Evolutionary conservation across 2,329 filamentous ascomycete species (phyloP).

Genomic region (Penicillium aurantiogriseum): DNA sequence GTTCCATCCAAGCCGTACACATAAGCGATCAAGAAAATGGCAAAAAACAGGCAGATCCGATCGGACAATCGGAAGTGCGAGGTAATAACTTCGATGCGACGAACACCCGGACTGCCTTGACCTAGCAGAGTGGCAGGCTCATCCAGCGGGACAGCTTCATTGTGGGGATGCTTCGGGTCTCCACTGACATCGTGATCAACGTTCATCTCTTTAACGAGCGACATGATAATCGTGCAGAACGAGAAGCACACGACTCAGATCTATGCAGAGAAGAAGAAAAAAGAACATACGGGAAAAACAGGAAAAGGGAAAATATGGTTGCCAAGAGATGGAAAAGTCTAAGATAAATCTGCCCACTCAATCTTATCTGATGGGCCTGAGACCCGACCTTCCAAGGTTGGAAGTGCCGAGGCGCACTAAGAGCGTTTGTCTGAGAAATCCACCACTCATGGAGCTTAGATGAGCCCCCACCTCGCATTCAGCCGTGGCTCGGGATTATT

Average conservation of each 20-base stretch:
- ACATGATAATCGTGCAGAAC: background rate
- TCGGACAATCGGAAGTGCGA: conserved; percentile 53
- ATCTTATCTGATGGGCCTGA: conserved; percentile 10
- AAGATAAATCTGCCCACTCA: background rate
- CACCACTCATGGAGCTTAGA: background rate
- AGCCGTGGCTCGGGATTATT: background rate
- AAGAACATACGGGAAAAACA: background rate
- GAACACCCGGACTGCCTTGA: conserved; percentile 51
- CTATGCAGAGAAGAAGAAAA: background rate
- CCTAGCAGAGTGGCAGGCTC: conserved; percentile 8
- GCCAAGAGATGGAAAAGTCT: conserved; percentile 2
- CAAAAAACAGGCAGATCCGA: conserved; percentile 58
- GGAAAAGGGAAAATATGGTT: background rate
- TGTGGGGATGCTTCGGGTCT: conserved; percentile 7
- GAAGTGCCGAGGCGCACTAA: background rate
- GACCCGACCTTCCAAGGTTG: background rate
- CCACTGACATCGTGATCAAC: background rate
- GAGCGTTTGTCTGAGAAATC: background rate
- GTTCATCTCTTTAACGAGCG: background rate
- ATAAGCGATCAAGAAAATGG: conserved; percentile 64
- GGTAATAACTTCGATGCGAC: conserved; percentile 58
- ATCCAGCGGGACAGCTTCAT: background rate
- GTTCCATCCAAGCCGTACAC: conserved; percentile 62
- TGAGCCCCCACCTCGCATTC: background rate
- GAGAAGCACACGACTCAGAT: background rate